Evolutionary conservation across 2,329 filamentous ascomycete species (phyloP).

Genomic region (Diplodia seriata): DNA sequence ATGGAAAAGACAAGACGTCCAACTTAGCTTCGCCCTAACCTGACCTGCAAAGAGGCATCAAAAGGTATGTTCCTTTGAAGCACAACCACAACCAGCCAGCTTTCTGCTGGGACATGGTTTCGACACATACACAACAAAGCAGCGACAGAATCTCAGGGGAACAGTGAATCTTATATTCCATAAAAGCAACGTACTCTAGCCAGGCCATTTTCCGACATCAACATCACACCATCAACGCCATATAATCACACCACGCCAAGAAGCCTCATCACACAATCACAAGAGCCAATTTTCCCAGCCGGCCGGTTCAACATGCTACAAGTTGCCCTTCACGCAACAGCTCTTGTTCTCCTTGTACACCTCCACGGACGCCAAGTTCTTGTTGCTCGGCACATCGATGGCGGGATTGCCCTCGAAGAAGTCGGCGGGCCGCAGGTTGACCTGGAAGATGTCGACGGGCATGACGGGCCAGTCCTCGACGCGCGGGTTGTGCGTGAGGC

Average conservation of each 20-base stretch:
- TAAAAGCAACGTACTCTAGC: background rate
- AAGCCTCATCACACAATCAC: background rate
- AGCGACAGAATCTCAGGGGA: background rate
- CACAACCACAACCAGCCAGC: background rate
- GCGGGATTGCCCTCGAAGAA: conserved; percentile 63
- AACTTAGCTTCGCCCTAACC: background rate
- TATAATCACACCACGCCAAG: conserved; percentile 5
- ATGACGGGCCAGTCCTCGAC: conserved; percentile 48
- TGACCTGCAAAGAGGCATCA: background rate
- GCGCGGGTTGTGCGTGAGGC: conserved; percentile 60
- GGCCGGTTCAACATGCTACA: background rate
- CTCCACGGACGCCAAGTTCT: conserved; percentile 28
- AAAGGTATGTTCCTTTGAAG: background rate
- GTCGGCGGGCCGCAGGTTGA: conserved; percentile 58
- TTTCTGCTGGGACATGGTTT: no score
- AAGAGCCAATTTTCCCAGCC: background rate
- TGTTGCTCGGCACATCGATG: conserved; percentile 57
- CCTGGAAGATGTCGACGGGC: conserved; percentile 57
- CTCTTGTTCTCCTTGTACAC: conserved; percentile 26
- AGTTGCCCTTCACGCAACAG: conserved; percentile 21
- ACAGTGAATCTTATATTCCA: background rate
- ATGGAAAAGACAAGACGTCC: background rate
- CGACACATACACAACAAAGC: background rate
- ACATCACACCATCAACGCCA: conserved; percentile 3
- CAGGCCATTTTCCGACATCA: background rate